A percentile compares a stretch with the other conserved stretches of the same genome.
Conservation (phyloP, 805 yeast genomes). For the Nematodospora valgi region DNA sequence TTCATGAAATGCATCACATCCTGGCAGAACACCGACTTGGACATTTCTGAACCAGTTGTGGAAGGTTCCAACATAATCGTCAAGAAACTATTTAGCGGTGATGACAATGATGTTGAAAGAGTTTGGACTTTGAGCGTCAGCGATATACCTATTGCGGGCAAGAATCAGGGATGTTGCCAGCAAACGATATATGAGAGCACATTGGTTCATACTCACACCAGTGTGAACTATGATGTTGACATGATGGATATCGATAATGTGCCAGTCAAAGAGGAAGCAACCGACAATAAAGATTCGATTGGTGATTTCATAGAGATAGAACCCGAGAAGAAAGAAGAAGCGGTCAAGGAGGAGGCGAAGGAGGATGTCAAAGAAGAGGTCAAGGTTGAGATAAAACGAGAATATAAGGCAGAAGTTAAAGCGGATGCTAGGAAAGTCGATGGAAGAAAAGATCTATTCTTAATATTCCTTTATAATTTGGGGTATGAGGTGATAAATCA, state of each 20-base stretch:
- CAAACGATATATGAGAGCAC: slow-evolving; percentile 65
- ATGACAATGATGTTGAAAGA: slow-evolving; percentile 15
- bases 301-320: no score
- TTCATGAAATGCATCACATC: slow-evolving; percentile 46
- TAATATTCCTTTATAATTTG: slow-evolving; percentile 51
- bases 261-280: slow-evolving; percentile 3
- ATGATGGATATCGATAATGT: slow-evolving; percentile 3
- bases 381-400: not conserved
- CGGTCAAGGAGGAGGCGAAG: slow-evolving; percentile 1
- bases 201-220: slow-evolving; percentile 46
- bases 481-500: slow-evolving; percentile 68
- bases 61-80: slow-evolving; percentile 14
- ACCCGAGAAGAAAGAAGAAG: not conserved
- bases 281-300: not conserved
- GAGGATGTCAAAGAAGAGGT: slow-evolving; percentile 2
- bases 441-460: slow-evolving; percentile 30
- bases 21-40: slow-evolving; percentile 37
- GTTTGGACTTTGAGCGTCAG: slow-evolving; percentile 62
- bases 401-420: slow-evolving; percentile 2
- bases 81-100: slow-evolving; percentile 24
- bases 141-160: slow-evolving; percentile 77
- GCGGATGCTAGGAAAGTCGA: not conserved
- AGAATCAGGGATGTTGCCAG: slow-evolving; percentile 55
- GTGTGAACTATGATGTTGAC: slow-evolving; percentile 10
- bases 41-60: slow-evolving; percentile 24